Conservation (phyloP, 2,329 filamentous ascomycete genomes). For the Paraphaeosphaeria sporulosa region DNA sequence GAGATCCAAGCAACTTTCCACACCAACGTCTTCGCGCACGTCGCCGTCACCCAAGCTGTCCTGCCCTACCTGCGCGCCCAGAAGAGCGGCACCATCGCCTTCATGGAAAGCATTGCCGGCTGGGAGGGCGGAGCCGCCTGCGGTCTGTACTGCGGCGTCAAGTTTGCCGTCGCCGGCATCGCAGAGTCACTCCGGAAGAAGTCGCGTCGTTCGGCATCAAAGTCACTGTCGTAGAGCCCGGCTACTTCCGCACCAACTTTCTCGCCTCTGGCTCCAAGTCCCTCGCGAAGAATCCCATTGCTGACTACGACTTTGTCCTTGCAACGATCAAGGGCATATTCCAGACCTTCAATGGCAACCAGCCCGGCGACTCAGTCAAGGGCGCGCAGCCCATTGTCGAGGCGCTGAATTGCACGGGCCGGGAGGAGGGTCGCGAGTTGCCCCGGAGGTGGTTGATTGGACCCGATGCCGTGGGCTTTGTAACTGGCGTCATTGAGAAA, state of each 20-base stretch:
- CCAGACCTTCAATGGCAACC: constrained; percentile 15
- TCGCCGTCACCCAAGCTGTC: constrained; percentile 49
- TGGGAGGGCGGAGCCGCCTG: constrained; percentile 22
- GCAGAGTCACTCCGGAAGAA: not conserved
- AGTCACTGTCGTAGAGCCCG: constrained; percentile 47
- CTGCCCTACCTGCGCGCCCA: constrained; percentile 50
- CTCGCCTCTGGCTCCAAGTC: constrained; percentile 32
- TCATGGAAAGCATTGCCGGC: constrained; percentile 25
- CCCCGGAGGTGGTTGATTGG: not conserved
- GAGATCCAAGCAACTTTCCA: constrained; percentile 33
- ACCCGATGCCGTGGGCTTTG: not conserved
- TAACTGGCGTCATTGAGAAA: not conserved
- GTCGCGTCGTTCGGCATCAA: constrained; percentile 39
- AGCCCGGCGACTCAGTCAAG: constrained; percentile 27
- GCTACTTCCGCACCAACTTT: constrained; percentile 45
- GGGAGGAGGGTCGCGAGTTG: not conserved
- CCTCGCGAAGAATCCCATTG: constrained; percentile 20
- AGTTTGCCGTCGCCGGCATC: constrained; percentile 21
- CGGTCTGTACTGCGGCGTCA: constrained; percentile 16
- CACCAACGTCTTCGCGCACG: constrained; percentile 52
- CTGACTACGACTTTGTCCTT: constrained; percentile 22
- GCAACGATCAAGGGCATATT: constrained; percentile 32
- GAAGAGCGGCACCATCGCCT: constrained; percentile 50
- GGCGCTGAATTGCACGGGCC: not conserved
- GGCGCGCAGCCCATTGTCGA: constrained; percentile 19